phyloP scores from a whole-genome alignment of 768 basidiomycete species.

The Ephemerocybe angulata region DNA sequence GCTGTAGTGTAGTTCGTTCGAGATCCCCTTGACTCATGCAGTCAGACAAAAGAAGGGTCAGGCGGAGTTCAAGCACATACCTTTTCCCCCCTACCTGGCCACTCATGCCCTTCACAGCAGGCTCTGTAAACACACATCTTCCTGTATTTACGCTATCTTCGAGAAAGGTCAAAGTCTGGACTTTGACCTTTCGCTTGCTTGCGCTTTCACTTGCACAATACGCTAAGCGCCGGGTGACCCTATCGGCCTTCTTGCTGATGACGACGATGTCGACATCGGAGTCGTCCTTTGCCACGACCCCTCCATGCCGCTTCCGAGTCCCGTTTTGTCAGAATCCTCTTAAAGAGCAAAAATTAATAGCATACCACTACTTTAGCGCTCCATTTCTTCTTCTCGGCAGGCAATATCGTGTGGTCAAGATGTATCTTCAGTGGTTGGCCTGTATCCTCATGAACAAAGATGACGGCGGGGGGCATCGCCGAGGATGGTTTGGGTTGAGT shows the following conservation, averaged over 20 bases:
- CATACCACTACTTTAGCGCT: conserved; percentile 33
- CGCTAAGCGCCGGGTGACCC: conserved; percentile 7
- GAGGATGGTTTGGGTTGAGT: neutral
- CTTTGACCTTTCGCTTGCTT: conserved; percentile 14
- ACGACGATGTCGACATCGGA: conserved; percentile 24
- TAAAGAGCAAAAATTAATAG: neutral
- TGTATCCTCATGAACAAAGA: conserved; percentile 21
- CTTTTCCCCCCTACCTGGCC: conserved; percentile 13
- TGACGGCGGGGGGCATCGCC: neutral
- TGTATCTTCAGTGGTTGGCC: conserved; percentile 29
- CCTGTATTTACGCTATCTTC: conserved; percentile 19
- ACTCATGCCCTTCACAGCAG: conserved; percentile 26
- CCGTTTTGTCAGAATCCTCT: neutral
- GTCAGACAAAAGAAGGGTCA: neutral
- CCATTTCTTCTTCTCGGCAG: conserved; percentile 17
- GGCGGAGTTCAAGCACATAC: neutral
- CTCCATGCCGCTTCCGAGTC: conserved; percentile 25
- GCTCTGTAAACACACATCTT: conserved; percentile 17
- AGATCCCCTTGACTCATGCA: conserved; percentile 8
- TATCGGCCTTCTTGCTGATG: conserved; percentile 7
- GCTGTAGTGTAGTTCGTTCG: conserved; percentile 31
- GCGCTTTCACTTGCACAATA: conserved; percentile 10
- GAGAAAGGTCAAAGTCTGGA: conserved; percentile 28
- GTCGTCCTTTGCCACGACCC: conserved; percentile 17
- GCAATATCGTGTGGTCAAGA: conserved; percentile 31